These are phyloP conservation scores for Calonectria pteridis DNA, from an alignment of 2,329 filamentous ascomycete genomes.

Conservation along the genomic window DNA sequence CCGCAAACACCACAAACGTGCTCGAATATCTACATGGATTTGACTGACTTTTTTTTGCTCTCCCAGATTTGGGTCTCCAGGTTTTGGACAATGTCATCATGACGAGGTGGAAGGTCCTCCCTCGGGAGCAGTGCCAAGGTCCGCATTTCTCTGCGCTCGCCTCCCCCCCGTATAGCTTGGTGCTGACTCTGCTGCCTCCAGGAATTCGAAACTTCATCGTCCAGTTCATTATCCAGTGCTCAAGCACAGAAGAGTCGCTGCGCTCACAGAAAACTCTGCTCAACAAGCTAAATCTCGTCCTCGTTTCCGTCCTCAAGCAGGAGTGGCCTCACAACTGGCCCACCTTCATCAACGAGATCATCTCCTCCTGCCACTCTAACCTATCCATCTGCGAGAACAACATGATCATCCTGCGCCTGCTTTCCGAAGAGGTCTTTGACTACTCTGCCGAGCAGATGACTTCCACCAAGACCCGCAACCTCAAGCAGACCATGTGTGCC, in stretches of 20 bases:
- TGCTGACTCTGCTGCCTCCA: slow-evolving; percentile 52
- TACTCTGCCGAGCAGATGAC: slow-evolving; percentile 99
- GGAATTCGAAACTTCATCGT: slow-evolving; percentile 99
- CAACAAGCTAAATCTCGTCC: slow-evolving; percentile 98
- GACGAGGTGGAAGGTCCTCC: slow-evolving; percentile 98
- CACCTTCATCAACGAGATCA: slow-evolving; percentile 99
- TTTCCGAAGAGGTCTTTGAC: slow-evolving; percentile 99
- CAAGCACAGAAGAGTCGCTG: slow-evolving; percentile 88
- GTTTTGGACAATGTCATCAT: slow-evolving; percentile 98
- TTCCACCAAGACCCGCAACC: slow-evolving; percentile 93
- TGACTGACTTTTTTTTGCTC: slow-evolving; percentile 40
- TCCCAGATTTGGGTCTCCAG: slow-evolving; percentile 87
- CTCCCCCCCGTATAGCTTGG: slow-evolving; percentile 13
- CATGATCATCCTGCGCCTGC: slow-evolving; percentile 95
- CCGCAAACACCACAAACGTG: neutral
- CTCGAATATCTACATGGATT: slow-evolving; percentile 19
- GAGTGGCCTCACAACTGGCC: slow-evolving; percentile 99
- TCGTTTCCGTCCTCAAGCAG: slow-evolving; percentile 98
- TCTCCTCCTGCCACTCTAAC: slow-evolving; percentile 94
- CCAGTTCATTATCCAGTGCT: slow-evolving; percentile 96
- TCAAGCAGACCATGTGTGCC: slow-evolving; percentile 98
- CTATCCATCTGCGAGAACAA: slow-evolving; percentile 99
- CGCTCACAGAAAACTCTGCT: slow-evolving; percentile 88
- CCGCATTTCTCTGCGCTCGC: slow-evolving; percentile 42
- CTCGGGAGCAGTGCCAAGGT: slow-evolving; percentile 95